Base-by-base conservation (phyloP, 306 rosid species). In the Albizia julibrissin region DNA sequence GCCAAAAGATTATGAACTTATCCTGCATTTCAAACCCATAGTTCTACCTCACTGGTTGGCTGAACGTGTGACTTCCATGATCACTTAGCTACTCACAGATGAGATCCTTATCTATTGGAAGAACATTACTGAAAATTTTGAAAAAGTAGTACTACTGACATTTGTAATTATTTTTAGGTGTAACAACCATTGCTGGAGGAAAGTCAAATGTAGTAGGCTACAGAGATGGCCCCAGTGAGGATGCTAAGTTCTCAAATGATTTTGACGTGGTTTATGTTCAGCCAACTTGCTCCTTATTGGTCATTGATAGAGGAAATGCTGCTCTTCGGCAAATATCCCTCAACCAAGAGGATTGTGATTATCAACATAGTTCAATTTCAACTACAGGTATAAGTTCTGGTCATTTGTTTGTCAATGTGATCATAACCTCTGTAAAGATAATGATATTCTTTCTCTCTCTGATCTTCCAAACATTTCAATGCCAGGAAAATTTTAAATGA, bases 101-200 rank as follows among this genome's bases (percentile, higher is more conserved):
- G 61, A 33, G 22, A 70, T 76, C 69, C 26, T 39, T 33, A n/a
- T 75, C 40, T 59, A 69, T 44, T 74, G 61, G 74, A 77, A 73
- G 75, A 72, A 50, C 61, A 52, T 52, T 29, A 19, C 13, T 62
- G 15, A 58, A 79, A 76, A 27, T 83, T 71, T 27, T 70, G 67
- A 59, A 42, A 71, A 62, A 61, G 49, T 79, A 18, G 9, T 39
- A 39, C 79, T 82, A 71, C 37, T 82, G 61, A 82, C 29, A 44
- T 59, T 80, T 65, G 52, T 82, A 69, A 65, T 64, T 81, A 58
- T 65, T 64, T 85, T 80, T 80, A 95, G 99, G 98, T 54, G 98
- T 95, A 79, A 93, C 98, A 67, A 95, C 99, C 84, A 92, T 95
- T 46, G 99, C 99, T n/a, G 99, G 99, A 58, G 99, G 99, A 67